Conservation (phyloP, 768 basidiomycete genomes). For the Lanmaoa pseudosensibilis region DNA sequence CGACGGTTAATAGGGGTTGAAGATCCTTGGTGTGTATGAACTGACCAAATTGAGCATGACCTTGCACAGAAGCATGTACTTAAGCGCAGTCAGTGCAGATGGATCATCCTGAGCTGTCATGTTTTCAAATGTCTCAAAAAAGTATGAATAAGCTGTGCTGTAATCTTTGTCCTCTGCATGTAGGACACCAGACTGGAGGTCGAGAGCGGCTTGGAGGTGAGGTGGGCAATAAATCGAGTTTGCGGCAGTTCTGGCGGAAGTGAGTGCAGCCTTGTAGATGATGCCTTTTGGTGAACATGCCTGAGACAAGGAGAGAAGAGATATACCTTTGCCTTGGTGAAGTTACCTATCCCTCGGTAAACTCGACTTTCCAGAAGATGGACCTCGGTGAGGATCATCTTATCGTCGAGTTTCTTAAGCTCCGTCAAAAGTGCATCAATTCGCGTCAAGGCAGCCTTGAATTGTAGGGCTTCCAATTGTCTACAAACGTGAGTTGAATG, state of each 20-base stretch:
- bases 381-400: conserved; percentile 96
- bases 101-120: conserved; percentile 76
- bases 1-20: not conserved
- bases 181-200: conserved; percentile 75
- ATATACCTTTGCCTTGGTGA: conserved; percentile 83
- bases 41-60: conserved; percentile 94
- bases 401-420: conserved; percentile 92
- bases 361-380: conserved; percentile 92
- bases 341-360: conserved; percentile 85
- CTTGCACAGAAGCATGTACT: conserved; percentile 98
- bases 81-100: conserved; percentile 77
- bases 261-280: conserved; percentile 67
- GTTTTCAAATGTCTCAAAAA: conserved; percentile 95
- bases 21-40: conserved; percentile 9
- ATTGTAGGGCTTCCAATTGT: conserved; percentile 73
- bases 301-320: not conserved
- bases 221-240: conserved; percentile 94
- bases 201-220: conserved; percentile 57
- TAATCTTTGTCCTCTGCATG: conserved; percentile 99
- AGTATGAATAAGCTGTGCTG: conserved; percentile 95
- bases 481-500: conserved; percentile 34
- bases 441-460: conserved; percentile 73
- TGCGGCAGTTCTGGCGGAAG: conserved; percentile 89
- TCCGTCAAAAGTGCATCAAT: conserved; percentile 90
- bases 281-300: not conserved